Percentiles rank a stretch among this genome's conserved stretches.
Evolutionary conservation across 2,329 filamentous ascomycete species (phyloP).

Genomic region (Botrytis hyacinthi): DNA sequence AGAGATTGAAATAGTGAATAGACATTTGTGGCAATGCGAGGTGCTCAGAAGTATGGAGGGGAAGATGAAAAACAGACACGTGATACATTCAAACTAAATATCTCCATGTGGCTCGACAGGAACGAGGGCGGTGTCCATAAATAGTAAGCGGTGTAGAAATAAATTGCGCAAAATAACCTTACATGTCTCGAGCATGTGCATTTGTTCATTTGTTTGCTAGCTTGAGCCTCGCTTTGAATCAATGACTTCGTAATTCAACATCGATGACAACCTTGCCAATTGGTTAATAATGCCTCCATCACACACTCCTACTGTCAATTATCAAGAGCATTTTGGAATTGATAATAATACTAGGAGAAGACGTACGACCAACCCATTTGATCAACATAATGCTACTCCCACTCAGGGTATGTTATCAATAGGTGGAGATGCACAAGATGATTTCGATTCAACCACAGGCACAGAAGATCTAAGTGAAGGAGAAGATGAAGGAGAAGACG

Average conservation of each 20-base stretch:
- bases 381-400: neutral
- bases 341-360: neutral
- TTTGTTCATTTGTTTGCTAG: neutral
- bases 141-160: conserved; percentile 3
- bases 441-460: conserved; percentile 1
- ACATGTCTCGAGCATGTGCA: neutral
- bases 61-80: neutral
- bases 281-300: neutral
- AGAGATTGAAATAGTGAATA: neutral
- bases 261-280: neutral
- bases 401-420: neutral
- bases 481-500: conserved; percentile 23
- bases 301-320: conserved; percentile 9
- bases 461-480: conserved; percentile 1
- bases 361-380: conserved; percentile 2
- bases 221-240: neutral
- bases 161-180: neutral
- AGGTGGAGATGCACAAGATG: neutral
- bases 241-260: neutral
- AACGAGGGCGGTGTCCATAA: conserved; percentile 1
- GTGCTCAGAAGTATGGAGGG: neutral
- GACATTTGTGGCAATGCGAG: neutral
- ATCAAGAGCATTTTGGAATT: conserved; percentile 18
- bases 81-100: neutral
- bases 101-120: neutral